These are phyloP conservation scores for Pseudonectria buxi DNA, from an alignment of 2,329 filamentous ascomycete genomes.

Conservation along the genomic window DNA sequence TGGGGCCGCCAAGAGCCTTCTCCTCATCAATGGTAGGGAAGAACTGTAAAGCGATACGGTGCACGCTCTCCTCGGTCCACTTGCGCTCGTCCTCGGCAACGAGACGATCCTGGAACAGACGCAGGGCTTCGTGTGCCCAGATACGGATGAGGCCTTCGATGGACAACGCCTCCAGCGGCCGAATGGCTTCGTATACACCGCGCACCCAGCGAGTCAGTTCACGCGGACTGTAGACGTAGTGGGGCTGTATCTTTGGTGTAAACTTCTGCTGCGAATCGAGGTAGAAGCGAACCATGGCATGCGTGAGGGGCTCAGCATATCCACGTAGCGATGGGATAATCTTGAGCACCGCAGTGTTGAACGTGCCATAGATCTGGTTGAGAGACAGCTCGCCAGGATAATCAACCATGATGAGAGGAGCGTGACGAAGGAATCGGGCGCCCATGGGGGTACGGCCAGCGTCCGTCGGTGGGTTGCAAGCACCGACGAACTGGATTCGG, in stretches of 20 bases:
- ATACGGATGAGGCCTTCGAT: slow-evolving; percentile 91
- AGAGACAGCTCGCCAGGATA: slow-evolving; percentile 95
- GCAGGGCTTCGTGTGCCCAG: slow-evolving; percentile 95
- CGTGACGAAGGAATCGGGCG: slow-evolving; percentile 87
- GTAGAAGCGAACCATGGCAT: slow-evolving; percentile 96
- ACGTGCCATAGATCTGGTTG: slow-evolving; percentile 96
- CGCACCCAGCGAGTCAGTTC: slow-evolving; percentile 97
- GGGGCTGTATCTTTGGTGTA: slow-evolving; percentile 92
- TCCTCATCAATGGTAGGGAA: slow-evolving; percentile 95
- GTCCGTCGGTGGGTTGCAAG: slow-evolving; percentile 97
- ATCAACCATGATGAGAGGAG: slow-evolving; percentile 98
- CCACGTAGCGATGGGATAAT: slow-evolving; percentile 92
- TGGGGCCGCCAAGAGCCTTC: slow-evolving; percentile 83
- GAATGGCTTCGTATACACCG: slow-evolving; percentile 93
- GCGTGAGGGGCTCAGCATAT: slow-evolving; percentile 88
- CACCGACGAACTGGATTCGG: slow-evolving; percentile 96
- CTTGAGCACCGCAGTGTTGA: slow-evolving; percentile 94
- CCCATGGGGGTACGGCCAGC: slow-evolving; percentile 93
- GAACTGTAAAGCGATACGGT: slow-evolving; percentile 77
- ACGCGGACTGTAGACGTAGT: slow-evolving; percentile 99
- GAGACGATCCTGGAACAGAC: slow-evolving; percentile 94
- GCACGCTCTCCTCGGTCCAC: slow-evolving; percentile 89
- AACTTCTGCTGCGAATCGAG: slow-evolving; percentile 90
- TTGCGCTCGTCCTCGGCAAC: slow-evolving; percentile 89
- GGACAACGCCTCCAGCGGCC: slow-evolving; percentile 78